These are phyloP conservation scores for Neonectria magnoliae DNA, from an alignment of 2,329 filamentous ascomycete genomes.

Conservation along the genomic window DNA sequence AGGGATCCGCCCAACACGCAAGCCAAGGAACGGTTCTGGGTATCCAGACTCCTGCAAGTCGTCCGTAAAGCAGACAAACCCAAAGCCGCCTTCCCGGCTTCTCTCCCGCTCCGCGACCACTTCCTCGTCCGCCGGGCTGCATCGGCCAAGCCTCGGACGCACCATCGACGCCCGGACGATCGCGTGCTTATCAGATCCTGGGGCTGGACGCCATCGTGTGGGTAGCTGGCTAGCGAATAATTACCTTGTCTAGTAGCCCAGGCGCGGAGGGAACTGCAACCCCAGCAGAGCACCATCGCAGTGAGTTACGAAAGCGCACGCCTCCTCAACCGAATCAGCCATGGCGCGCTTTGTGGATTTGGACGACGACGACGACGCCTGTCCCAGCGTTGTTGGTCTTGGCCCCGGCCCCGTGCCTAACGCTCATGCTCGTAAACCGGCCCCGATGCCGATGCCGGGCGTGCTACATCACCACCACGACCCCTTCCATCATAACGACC, in stretches of 20 bases:
- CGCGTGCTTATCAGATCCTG: conserved; percentile 45
- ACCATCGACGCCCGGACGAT: conserved; percentile 20
- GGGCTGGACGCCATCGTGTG: conserved; percentile 17
- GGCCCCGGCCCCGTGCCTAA: conserved; percentile 23
- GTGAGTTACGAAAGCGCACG: not conserved
- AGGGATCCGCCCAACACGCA: not conserved
- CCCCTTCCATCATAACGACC: conserved; percentile 34
- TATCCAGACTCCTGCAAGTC: not conserved
- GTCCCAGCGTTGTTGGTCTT: conserved; percentile 21
- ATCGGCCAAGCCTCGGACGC: conserved; percentile 33
- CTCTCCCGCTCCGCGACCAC: conserved; percentile 29
- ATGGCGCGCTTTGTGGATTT: conserved; percentile 47
- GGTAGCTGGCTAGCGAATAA: not conserved
- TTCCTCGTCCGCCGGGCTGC: conserved; percentile 35
- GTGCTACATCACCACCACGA: conserved; percentile 18
- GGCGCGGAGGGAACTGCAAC: conserved; percentile 4
- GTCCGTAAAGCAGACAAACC: not conserved
- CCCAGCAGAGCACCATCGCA: not conserved
- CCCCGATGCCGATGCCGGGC: conserved; percentile 38
- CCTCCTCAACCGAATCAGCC: conserved; percentile 23
- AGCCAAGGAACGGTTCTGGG: not conserved
- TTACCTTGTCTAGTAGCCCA: not conserved
- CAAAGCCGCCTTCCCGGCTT: conserved; percentile 27
- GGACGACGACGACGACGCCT: conserved; percentile 39
- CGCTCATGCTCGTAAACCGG: conserved; percentile 34